Percentiles rank a stretch among this genome's conserved stretches.
Conservation (phyloP, 2,329 filamentous ascomycete species). For the Colletotrichum agaves region DNA sequence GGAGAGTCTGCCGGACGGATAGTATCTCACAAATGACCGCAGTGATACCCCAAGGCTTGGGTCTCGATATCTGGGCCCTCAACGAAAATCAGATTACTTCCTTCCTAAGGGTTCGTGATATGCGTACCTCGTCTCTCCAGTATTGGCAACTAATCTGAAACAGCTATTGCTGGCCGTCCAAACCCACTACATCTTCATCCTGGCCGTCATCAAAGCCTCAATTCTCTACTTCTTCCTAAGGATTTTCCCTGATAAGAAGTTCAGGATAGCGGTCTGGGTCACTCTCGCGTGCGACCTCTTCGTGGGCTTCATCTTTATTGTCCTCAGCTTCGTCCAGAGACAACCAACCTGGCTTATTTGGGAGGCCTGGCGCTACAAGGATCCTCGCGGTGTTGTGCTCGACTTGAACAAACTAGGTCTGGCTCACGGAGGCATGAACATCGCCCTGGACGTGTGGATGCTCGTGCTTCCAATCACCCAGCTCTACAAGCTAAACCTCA, state of each 20-base stretch:
- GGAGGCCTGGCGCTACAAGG: conserved; percentile 43
- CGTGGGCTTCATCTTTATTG: conserved; percentile 44
- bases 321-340: conserved; percentile 53
- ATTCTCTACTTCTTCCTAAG: conserved; percentile 51
- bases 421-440: conserved; percentile 55
- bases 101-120: conserved; percentile 3
- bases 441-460: conserved; percentile 55
- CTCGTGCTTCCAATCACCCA: conserved; percentile 54
- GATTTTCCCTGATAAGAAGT: conserved; percentile 45
- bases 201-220: conserved; percentile 48
- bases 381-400: conserved; percentile 45
- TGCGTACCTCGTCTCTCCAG: conserved; percentile 39
- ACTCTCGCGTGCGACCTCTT: conserved; percentile 29
- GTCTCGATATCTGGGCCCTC: conserved; percentile 61
- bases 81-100: conserved; percentile 11
- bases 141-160: conserved; percentile 41
- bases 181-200: conserved; percentile 47
- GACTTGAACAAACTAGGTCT: conserved; percentile 52
- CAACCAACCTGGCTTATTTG: conserved; percentile 55
- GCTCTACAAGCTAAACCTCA: conserved; percentile 45
- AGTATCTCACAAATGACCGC: background rate
- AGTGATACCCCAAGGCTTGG: conserved; percentile 52
- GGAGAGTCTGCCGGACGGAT: too few species aligned
- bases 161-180: conserved; percentile 49
- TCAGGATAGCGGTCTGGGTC: conserved; percentile 41